Percentiles rank a stretch among this genome's conserved stretches.
Evolutionary conservation across 169 alveolate species (phyloP).

Genomic region (Eimeria sp.): DNA sequence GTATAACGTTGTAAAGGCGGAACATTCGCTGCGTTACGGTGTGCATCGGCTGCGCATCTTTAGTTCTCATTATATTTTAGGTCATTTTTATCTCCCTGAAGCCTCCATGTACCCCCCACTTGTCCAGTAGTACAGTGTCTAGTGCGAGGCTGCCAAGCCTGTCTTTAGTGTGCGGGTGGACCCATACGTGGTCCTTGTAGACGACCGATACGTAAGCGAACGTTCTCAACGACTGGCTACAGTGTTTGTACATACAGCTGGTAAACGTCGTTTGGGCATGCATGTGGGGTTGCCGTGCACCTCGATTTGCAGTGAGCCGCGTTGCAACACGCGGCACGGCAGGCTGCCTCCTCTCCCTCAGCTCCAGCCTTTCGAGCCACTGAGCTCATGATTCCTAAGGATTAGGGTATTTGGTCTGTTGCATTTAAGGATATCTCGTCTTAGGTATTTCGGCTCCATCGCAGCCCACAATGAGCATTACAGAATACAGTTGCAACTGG

Average conservation of each 20-base stretch:
- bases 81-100: neutral
- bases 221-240: neutral
- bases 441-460: no score
- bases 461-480: no score
- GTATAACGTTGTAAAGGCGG: neutral
- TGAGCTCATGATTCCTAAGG: no score
- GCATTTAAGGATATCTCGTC: no score
- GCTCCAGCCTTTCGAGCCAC: no score
- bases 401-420: no score
- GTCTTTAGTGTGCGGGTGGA: neutral
- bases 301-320: neutral
- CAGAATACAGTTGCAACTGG: no score
- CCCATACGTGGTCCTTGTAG: no score
- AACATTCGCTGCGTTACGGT: neutral
- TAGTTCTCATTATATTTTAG: neutral
- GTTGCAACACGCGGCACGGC: neutral
- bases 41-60: neutral
- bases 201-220: no score
- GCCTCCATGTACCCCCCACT: neutral
- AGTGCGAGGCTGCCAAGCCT: neutral
- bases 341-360: no score
- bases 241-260: neutral
- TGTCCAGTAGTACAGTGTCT: slow-evolving; percentile 1
- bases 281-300: neutral
- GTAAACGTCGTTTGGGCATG: neutral